phyloP scores from a whole-genome alignment of 805 yeast genomes.

The Osmozyma mogii region DNA sequence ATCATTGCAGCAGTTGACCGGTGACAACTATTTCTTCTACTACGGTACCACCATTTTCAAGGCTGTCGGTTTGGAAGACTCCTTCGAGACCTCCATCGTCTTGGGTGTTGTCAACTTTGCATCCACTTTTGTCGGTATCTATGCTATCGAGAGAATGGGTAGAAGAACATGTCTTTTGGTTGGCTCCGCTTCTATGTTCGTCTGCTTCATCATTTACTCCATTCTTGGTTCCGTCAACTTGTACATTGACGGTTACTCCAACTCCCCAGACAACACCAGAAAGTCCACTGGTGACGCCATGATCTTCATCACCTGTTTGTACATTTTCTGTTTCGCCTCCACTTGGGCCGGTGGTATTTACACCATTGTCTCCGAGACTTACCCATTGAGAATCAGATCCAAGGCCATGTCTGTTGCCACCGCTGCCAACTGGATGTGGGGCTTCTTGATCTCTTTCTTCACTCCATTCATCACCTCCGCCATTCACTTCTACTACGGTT shows the following conservation, averaged over 20 bases:
- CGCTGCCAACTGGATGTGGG: conserved; percentile 60
- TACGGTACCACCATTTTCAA: conserved; percentile 52
- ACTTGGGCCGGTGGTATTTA: conserved; percentile 73
- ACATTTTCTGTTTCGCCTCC: conserved; percentile 59
- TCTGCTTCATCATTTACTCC: conserved; percentile 53
- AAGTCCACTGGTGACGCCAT: conserved; percentile 52
- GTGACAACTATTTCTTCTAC: conserved; percentile 57
- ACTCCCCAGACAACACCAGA: conserved; percentile 19
- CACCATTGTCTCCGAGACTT: conserved; percentile 59
- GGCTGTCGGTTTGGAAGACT: conserved; percentile 42
- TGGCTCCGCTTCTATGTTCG: conserved; percentile 48
- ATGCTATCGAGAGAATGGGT: conserved; percentile 44
- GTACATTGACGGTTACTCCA: conserved; percentile 9
- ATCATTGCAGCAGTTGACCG: conserved; percentile 58
- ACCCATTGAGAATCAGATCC: conserved; percentile 57
- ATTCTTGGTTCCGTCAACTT: conserved; percentile 46
- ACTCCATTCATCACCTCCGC: conserved; percentile 57
- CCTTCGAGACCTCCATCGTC: conserved; percentile 47
- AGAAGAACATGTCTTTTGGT: conserved; percentile 42
- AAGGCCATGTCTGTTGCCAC: conserved; percentile 60
- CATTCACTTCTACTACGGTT: conserved; percentile 64
- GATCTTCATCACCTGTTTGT: conserved; percentile 60
- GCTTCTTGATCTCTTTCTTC: conserved; percentile 54
- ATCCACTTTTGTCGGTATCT: conserved; percentile 49
- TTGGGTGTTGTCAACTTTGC: conserved; percentile 49